Conservation (phyloP, 139 green algal genomes). For the Closterium sp. region DNA sequence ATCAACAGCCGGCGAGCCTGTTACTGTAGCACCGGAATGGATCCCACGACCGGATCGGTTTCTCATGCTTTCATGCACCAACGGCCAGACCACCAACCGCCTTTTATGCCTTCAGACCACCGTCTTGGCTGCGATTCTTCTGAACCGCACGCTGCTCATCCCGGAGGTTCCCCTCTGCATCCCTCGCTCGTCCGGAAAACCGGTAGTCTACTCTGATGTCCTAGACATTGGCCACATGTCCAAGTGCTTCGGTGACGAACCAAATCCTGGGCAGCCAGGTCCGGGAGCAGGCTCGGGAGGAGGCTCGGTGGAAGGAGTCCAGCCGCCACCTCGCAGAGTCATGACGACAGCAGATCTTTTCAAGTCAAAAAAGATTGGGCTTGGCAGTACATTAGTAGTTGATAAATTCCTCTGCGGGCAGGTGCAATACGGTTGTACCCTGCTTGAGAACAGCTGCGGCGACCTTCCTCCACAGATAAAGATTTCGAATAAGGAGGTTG, state of each 20-base stretch:
- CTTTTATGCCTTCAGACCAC: background rate
- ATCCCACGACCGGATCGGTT: background rate
- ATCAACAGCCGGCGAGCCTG: background rate
- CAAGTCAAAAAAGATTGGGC: background rate
- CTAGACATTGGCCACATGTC: background rate
- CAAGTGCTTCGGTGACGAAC: background rate
- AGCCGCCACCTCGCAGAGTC: background rate
- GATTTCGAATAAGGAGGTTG: background rate
- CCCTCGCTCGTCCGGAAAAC: background rate
- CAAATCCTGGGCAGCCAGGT: background rate
- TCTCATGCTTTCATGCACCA: background rate
- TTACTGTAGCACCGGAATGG: background rate
- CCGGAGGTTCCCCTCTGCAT: background rate
- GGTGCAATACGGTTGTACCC: background rate
- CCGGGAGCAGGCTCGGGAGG: no score
- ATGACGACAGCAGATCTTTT: background rate
- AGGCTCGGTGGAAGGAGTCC: no score
- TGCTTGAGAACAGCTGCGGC: background rate
- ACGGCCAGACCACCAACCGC: no score
- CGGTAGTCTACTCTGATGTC: background rate
- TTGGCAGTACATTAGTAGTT: background rate
- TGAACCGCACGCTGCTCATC: background rate
- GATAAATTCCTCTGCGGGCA: background rate
- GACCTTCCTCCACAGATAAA: background rate
- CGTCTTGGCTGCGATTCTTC: background rate